Evolutionary conservation across 495 filamentous ascomycete genomes (phyloP).

Genomic region (Annulohypoxylon nitens): DNA sequence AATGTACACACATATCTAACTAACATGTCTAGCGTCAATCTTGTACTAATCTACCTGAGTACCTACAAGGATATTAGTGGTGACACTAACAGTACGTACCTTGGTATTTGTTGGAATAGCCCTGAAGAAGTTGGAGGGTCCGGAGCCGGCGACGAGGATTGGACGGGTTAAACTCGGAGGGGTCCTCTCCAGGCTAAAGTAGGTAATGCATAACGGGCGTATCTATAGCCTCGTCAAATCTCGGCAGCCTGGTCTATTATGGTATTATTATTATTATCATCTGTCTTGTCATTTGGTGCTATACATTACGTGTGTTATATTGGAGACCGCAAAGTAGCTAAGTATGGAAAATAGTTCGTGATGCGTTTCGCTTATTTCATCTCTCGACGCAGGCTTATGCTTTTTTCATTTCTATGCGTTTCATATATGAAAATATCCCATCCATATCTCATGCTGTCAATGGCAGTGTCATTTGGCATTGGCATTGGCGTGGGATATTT

Average conservation of each 20-base stretch:
- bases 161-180: constrained; percentile 51
- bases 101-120: constrained; percentile 5
- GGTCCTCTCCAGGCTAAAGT: constrained; percentile 52
- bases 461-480: background rate
- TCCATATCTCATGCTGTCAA: too few species aligned
- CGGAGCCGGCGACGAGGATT: constrained; percentile 42
- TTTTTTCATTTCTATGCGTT: constrained; percentile 7
- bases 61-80: background rate
- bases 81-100: background rate
- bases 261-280: constrained; percentile 15
- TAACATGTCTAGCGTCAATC: background rate
- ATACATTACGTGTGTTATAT: background rate
- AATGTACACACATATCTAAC: background rate
- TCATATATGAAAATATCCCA: constrained; percentile 9
- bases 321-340: background rate
- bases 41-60: background rate
- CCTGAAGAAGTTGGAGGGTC: background rate
- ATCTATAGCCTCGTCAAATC: constrained; percentile 46
- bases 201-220: constrained; percentile 44
- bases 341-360: constrained; percentile 9
- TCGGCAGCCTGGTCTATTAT: constrained; percentile 41
- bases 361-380: constrained; percentile 4
- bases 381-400: constrained; percentile 1
- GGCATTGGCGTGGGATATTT: background rate
- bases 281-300: background rate